These are phyloP conservation scores for Debaryomycetaceae sp. DNA, from an alignment of 1,139 yeast genomes.

Conservation along the genomic window DNA sequence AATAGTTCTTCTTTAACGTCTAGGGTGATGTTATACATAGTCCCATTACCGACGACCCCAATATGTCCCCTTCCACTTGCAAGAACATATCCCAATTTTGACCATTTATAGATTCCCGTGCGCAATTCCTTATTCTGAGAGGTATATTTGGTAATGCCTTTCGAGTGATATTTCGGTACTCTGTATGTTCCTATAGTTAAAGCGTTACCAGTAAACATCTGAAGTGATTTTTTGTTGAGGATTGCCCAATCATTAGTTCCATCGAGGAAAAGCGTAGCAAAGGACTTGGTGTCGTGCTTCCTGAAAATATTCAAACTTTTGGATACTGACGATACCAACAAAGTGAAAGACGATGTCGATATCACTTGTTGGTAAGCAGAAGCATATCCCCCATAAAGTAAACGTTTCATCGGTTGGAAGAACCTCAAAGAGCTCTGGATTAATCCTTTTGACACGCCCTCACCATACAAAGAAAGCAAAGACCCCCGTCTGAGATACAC, in stretches of 20 bases:
- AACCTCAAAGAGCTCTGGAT: conserved; percentile 29
- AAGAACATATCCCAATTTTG: conserved; percentile 39
- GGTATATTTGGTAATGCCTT: conserved; percentile 25
- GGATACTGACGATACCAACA: conserved; percentile 29
- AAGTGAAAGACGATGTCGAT: conserved; percentile 45
- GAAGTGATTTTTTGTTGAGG: conserved; percentile 43
- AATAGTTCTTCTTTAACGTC: conserved; percentile 46
- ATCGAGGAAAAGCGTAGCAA: conserved; percentile 45
- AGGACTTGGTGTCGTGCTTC: conserved; percentile 26
- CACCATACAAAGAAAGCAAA: conserved; percentile 45
- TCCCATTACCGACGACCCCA: conserved; percentile 56
- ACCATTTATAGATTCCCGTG: conserved; percentile 37
- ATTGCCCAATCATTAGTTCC: conserved; percentile 64
- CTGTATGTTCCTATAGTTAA: conserved; percentile 32
- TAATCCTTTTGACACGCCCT: conserved; percentile 16
- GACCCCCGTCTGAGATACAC: conserved; percentile 46
- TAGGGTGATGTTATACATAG: conserved; percentile 48
- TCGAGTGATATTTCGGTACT: conserved; percentile 41
- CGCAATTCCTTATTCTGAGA: conserved; percentile 17
- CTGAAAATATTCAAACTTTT: conserved; percentile 13
- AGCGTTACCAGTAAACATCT: conserved; percentile 51
- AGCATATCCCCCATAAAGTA: conserved; percentile 39
- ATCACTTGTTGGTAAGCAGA: conserved; percentile 44
- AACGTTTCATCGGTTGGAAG: conserved; percentile 33
- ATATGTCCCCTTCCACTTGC: conserved; percentile 58